Evolutionary conservation across 345 rosid species (phyloP), one percentile per base, ranked within the genome.

Genomic region (Lumnitzera littorea): DNA sequence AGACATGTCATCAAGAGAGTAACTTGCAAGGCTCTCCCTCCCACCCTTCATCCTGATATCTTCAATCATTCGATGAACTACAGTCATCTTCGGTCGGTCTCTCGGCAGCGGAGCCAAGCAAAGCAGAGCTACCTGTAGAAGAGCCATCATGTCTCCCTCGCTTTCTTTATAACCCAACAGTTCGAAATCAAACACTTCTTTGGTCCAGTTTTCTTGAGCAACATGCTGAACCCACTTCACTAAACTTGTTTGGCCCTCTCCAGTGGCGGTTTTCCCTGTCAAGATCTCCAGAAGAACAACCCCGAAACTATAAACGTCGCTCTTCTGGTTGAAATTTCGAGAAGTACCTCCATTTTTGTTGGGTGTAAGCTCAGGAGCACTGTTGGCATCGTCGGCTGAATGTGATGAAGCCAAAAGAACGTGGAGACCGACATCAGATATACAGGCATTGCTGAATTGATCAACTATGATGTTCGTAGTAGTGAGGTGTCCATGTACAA

Each of bases 151-250:
- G 52, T 71, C 76, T 24, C 59, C 72, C 68, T 76, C 73, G 76
- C 48, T 71, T 20, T 62, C 78, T 50, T 68, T 73, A 46, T 60
- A 52, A 57, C 70, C 58, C 15, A 59, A 15, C 61, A 76, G 25
- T 65, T 74, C 84, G 47, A 76, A 73, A 69, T 80, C 79, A 41
- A 80, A 76, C 56, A 80, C 77, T 57, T 76, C 79, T 70, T 72
- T 65, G 5, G 20, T 63, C 72, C 62, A 66, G 51, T 71, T 72
- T 12, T 71, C 70, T 25, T 64, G 53, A 17, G 59, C 57, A 48
- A 74, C 72, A 51, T 53, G 62, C 10, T 69, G 71, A 14, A 73
- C 69, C 84, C 81, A 80, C 48, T 50, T 69, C 74, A 71, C 77
- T 25, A 74, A 46, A 25, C 69, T 56, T 27, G 76, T 69, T 51